Evolutionary conservation across 768 basidiomycete species (phyloP).

Genomic region (Dioszegia aurantiaca): DNA sequence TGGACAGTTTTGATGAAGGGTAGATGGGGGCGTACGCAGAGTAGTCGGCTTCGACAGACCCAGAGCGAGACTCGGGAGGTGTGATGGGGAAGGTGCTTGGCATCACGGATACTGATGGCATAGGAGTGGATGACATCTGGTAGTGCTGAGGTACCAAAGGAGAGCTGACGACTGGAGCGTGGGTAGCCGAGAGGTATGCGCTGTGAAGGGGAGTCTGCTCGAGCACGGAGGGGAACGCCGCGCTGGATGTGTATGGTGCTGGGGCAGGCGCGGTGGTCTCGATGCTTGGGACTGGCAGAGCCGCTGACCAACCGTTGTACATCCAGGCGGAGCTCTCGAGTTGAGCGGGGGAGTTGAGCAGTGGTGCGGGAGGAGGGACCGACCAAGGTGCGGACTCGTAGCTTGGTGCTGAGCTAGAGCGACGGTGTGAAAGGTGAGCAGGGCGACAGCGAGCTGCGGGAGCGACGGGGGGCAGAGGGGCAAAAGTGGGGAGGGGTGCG

Average conservation of each 20-base stretch:
- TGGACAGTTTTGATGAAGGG: conserved; percentile 11
- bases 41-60: conserved; percentile 19
- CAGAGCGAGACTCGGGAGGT: conserved; percentile 17
- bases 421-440: conserved; percentile 26
- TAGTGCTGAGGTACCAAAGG: conserved; percentile 14
- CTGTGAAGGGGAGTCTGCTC: conserved; percentile 31
- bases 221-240: conserved; percentile 39
- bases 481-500: neutral
- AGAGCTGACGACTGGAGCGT: neutral
- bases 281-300: conserved; percentile 13
- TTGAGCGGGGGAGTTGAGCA: conserved; percentile 35
- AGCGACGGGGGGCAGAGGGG: neutral
- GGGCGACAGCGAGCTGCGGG: conserved; percentile 8
- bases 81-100: conserved; percentile 9
- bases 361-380: conserved; percentile 33
- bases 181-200: conserved; percentile 25
- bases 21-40: conserved; percentile 1
- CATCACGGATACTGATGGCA: conserved; percentile 17
- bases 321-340: conserved; percentile 45
- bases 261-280: conserved; percentile 8
- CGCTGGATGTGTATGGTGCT: conserved; percentile 6
- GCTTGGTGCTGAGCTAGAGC: conserved; percentile 33
- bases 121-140: neutral
- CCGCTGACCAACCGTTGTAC: conserved; percentile 30
- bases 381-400: conserved; percentile 25